phyloP scores from a whole-genome alignment of 129 eudicot species.

The Flaveria robusta region DNA sequence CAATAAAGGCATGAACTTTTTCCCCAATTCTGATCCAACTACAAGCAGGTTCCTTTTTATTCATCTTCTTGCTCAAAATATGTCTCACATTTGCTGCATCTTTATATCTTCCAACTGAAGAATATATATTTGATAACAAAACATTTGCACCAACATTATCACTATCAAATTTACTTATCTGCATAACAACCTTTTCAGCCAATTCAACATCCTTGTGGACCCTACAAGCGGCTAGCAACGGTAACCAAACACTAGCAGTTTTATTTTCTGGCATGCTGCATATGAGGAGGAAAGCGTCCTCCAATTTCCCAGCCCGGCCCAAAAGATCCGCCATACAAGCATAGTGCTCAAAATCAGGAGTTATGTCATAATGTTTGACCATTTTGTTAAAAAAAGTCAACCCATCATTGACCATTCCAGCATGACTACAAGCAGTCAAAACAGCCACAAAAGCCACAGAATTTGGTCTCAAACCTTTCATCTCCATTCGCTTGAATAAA shows the following conservation, averaged over 20 bases:
- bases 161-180: conserved; percentile 47
- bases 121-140: conserved; percentile 62
- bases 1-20: conserved; percentile 57
- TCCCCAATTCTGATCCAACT: conserved; percentile 77
- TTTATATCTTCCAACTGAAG: conserved; percentile 60
- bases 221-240: conserved; percentile 72
- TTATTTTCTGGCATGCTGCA: conserved; percentile 47
- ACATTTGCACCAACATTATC: conserved; percentile 45
- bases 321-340: conserved; percentile 70
- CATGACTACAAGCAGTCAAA: conserved; percentile 86
- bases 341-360: conserved; percentile 70
- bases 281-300: conserved; percentile 67
- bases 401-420: conserved; percentile 67
- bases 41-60: conserved; percentile 66
- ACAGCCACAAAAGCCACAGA: conserved; percentile 58
- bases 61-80: conserved; percentile 42
- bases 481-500: conserved; percentile 57
- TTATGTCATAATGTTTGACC: conserved; percentile 41
- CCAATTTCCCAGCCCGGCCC: conserved; percentile 72
- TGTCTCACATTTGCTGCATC: conserved; percentile 57
- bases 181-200: conserved; percentile 64
- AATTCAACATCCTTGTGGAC: conserved; percentile 70
- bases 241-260: conserved; percentile 50
- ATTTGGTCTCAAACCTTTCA: conserved; percentile 51
- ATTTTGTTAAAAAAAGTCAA: conserved; percentile 49